phyloP scores from a whole-genome alignment of 2,329 filamentous ascomycete genomes.

The Fusarium camptoceras region DNA sequence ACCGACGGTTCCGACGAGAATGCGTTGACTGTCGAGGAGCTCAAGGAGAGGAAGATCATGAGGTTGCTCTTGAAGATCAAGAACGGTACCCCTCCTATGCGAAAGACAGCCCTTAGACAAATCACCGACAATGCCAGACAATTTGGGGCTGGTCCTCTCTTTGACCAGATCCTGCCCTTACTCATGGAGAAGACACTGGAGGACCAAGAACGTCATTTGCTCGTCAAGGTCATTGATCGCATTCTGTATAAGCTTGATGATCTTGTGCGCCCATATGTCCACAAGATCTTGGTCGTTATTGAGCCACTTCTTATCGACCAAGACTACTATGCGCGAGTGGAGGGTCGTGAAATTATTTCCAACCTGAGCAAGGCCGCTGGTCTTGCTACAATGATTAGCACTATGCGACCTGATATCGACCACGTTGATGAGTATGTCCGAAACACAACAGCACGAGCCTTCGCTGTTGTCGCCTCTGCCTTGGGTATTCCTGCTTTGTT shows the following conservation, averaged over 20 bases:
- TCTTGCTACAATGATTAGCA: slow-evolving; percentile 98
- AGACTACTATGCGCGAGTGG: slow-evolving; percentile 98
- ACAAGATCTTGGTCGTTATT: slow-evolving; percentile 98
- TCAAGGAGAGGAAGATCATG: slow-evolving; percentile 99
- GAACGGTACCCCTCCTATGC: slow-evolving; percentile 98
- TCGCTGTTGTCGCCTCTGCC: slow-evolving; percentile 95
- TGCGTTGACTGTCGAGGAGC: slow-evolving; percentile 88
- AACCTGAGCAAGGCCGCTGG: slow-evolving; percentile 97
- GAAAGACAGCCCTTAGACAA: slow-evolving; percentile 96
- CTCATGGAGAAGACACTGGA: slow-evolving; percentile 99
- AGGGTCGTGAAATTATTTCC: slow-evolving; percentile 98
- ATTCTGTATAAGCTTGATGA: slow-evolving; percentile 99
- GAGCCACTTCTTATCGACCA: slow-evolving; percentile 99
- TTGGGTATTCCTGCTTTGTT: slow-evolving; percentile 95
- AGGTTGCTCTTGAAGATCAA: slow-evolving; percentile 96
- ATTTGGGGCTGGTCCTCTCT: slow-evolving; percentile 92
- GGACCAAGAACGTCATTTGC: slow-evolving; percentile 95
- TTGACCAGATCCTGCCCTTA: slow-evolving; percentile 96
- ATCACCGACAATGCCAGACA: slow-evolving; percentile 97
- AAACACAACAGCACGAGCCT: slow-evolving; percentile 96
- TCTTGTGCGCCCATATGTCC: slow-evolving; percentile 92
- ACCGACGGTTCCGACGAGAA: slow-evolving; percentile 95
- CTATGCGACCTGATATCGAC: slow-evolving; percentile 98
- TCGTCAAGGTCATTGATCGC: slow-evolving; percentile 99
- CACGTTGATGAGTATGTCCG: slow-evolving; percentile 98